Base-by-base conservation (phyloP, 1,284 basidiomycete species). In the Marasmius sp. region DNA sequence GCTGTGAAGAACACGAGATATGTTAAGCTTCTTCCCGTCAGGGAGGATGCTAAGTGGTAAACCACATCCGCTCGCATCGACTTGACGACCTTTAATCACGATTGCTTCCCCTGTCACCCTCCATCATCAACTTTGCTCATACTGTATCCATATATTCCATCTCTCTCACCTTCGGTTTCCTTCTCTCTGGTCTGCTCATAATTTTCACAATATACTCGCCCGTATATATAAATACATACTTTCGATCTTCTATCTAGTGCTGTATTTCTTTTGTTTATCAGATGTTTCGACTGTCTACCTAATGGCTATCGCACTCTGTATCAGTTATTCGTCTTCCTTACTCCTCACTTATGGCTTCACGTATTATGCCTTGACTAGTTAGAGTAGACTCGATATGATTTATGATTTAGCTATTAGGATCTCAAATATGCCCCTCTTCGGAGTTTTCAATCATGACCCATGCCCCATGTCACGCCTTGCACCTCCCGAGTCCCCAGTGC, bases 1-100 rank as follows among this genome's bases (percentile, higher is more conserved):
- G 72, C 76, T 38, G 76, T 86, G 58, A 86, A 84, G 71, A 70
- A 76, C 61, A 70, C 76, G 51, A 72, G 83, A 56, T 34, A 79
- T 58, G 75, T 87, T 56, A 72, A 77, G 60, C 74, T 86, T 37
- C 72, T 83, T 11, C 78, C 76, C 8, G 59, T 68, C 58, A 62
- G 65, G 27, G 59, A 58, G 34, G 50, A 58, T 12, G 59, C 59
- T 43, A 37, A 54, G 6, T 63, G 57, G 52, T 64, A 62, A 58
- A 59, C 20, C n/a, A 38, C 20, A 18, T 11, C 34, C 14, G 27
- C 20, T 49, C 48, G 20, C 34, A 27, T 34, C 10, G 9, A 34
- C 34, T 6, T 16, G 16, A 27, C 34, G 20, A 33, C 12, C 22
- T 52, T 52, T 34, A 2, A 16, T 52, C 33, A 34, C 14, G 20